Evolutionary conservation across 345 rosid species (phyloP).

Genomic region (Conringia planisiliqua): DNA sequence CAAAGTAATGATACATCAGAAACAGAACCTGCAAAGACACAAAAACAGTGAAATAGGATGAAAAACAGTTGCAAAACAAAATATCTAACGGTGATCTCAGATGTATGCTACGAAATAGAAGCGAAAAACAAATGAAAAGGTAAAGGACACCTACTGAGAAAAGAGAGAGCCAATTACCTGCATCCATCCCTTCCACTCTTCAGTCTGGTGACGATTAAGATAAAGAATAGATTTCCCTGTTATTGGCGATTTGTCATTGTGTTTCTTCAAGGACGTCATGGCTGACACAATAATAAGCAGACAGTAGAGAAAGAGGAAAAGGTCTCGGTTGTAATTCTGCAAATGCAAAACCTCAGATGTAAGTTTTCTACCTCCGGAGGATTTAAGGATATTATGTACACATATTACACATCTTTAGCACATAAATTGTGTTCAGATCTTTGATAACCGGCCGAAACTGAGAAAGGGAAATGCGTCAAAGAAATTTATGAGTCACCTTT

Average conservation of each 20-base stretch:
- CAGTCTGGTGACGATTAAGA: constrained; percentile 94
- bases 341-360: constrained; percentile 17
- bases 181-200: constrained; percentile 99
- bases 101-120: neutral
- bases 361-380: neutral
- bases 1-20: constrained; percentile 97
- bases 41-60: constrained; percentile 8
- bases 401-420: neutral
- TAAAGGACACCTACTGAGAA: neutral
- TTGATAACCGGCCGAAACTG: neutral
- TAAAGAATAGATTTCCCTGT: constrained; percentile 76
- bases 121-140: neutral
- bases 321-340: constrained; percentile 93
- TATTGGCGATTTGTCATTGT: constrained; percentile 68
- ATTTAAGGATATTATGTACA: neutral
- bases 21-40: constrained; percentile 65
- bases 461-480: neutral
- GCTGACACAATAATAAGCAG: constrained; percentile 82
- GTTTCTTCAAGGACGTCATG: constrained; percentile 87
- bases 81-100: neutral
- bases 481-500: constrained; percentile 50
- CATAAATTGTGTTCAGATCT: neutral
- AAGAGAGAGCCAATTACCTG: constrained; percentile 56
- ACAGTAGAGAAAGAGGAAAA: constrained; percentile 85
- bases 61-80: neutral